These are phyloP conservation scores for Alternaria viburni DNA, from an alignment of 2,329 filamentous ascomycete genomes.

Conservation along the genomic window DNA sequence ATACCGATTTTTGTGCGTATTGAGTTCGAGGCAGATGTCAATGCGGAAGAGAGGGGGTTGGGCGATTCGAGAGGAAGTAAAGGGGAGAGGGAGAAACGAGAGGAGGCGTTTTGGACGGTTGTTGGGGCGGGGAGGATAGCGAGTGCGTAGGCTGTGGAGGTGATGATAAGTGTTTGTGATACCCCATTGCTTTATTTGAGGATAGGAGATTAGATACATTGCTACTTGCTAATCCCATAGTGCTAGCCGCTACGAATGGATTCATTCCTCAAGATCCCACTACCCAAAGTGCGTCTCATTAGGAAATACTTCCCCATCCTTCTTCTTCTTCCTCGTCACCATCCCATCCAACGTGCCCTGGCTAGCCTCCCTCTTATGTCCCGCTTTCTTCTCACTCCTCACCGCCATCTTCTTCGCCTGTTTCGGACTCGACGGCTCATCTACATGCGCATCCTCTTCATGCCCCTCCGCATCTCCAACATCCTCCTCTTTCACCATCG, in stretches of 20 bases:
- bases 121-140: constrained; percentile 83
- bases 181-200: background rate
- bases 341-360: constrained; percentile 51
- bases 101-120: constrained; percentile 95
- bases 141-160: constrained; percentile 26
- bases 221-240: background rate
- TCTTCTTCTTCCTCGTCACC: constrained; percentile 42
- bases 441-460: constrained; percentile 15
- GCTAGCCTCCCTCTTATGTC: constrained; percentile 64
- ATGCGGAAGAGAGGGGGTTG: constrained; percentile 56
- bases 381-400: constrained; percentile 65
- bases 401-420: constrained; percentile 51
- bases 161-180: constrained; percentile 42
- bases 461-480: constrained; percentile 25
- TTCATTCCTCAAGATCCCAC: background rate
- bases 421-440: constrained; percentile 16
- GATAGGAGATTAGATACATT: background rate
- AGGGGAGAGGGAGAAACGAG: constrained; percentile 75
- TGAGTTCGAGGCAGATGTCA: constrained; percentile 82
- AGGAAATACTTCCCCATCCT: constrained; percentile 22
- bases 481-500: constrained; percentile 35
- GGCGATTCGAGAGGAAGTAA: constrained; percentile 56
- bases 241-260: background rate
- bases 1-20: constrained; percentile 93
- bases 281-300: constrained; percentile 22